phyloP scores from a whole-genome alignment of 2,329 filamentous ascomycete genomes.

The Cordyceps cicadae region DNA sequence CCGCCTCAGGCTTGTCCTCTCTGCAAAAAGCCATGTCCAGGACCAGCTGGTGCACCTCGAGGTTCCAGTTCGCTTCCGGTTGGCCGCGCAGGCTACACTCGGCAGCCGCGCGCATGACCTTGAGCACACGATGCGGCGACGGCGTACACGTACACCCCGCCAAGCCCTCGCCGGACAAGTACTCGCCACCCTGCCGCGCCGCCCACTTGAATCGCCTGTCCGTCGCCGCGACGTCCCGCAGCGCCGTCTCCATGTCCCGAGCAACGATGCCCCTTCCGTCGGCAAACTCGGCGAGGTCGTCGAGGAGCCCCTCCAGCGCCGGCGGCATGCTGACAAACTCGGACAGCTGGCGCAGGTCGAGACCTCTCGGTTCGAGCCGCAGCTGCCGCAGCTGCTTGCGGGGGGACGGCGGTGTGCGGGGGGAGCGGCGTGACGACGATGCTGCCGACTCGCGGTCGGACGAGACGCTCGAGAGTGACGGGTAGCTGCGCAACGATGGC shows the following conservation, averaged over 20 bases:
- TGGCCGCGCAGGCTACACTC: not conserved
- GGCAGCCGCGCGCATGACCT: not conserved
- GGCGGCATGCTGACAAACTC: not conserved
- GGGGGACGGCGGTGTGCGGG: no score
- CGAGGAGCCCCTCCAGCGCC: not conserved
- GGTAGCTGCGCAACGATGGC: not conserved
- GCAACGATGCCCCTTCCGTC: not conserved
- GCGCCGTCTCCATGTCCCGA: not conserved
- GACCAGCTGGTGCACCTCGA: no score
- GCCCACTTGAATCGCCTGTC: not conserved
- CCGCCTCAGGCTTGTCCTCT: no score
- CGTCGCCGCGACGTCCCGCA: not conserved
- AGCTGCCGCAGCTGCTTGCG: not conserved
- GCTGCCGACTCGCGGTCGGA: not conserved
- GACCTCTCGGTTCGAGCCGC: not conserved
- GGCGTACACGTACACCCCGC: not conserved
- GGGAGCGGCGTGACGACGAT: no score
- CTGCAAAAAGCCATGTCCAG: no score
- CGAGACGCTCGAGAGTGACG: not conserved
- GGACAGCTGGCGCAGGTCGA: not conserved
- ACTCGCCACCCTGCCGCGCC: not conserved
- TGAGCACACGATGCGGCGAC: not conserved
- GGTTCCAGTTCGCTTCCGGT: no score
- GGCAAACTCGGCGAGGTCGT: not conserved
- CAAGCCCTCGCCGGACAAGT: not conserved